Evolutionary conservation across 2,329 filamentous ascomycete species (phyloP), one percentile per base, ranked within the genome.

Genomic region (Aspergillus nomiae): DNA sequence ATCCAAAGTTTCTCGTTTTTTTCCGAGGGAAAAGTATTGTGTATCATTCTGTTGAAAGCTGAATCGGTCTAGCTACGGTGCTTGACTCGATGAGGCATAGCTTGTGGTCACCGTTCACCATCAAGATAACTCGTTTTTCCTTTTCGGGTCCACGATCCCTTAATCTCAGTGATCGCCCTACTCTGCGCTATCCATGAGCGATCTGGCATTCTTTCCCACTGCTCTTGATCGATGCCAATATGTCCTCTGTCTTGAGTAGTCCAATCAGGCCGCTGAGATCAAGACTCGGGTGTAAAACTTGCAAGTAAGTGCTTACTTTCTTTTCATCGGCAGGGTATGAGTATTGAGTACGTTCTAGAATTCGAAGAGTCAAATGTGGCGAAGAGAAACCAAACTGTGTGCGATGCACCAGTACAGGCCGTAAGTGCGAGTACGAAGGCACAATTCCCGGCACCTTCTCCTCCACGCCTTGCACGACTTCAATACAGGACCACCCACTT

Each of bases 331-430:
- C 12, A 45, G 3, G 12, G 46, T 16, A 26, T 36, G 7, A 6
- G 11, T 30, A 51, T 38, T 61, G 3, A 56, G 10, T 28, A 14
- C 26, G 8, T 19, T 32, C n/a, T 36, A 76, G 73, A 63, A 72
- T 69, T n/a, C 69, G 75, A 45, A 67, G 67, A 59, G 67, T 77
- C 53, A 77, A 77, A 56, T 78, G 76, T 50, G 76, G 75, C 38
- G 73, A 78, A 59, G 70, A 73, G 60, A 76, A 73, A 54, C 76
- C 74, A 7, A 61, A 58, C 19, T 78, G 76, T 62, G 24, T 70
- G 1, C 70, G 71, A 53, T 78, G 76, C 60, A 69, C 67, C 12
- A 73, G 69, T 32, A 74, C 72, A 24, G 71, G 71, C 50, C 72
- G 71, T 55, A 72, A 70, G 36, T 78, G 76, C 61, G 73, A 76